Evolutionary conservation across 441 rosid species (phyloP).

Genomic region (Brassica balearica): DNA sequence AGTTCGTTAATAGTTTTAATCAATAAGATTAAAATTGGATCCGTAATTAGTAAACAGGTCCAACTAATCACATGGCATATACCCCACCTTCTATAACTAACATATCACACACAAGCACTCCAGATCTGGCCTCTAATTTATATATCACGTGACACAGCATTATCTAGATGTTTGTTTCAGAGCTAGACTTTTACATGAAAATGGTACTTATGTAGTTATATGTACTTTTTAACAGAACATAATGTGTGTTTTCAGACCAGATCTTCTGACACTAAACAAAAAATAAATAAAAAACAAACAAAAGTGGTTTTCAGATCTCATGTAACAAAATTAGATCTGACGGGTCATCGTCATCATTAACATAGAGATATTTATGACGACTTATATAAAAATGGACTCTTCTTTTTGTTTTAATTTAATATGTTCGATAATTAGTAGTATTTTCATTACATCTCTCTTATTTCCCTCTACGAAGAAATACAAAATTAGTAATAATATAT

Average conservation of each 20-base stretch:
- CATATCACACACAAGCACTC: conserved; percentile 17
- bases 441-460: conserved; percentile 7
- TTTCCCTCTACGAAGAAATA: background rate
- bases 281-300: background rate
- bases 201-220: background rate
- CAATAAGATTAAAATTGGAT: background rate
- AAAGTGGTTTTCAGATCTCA: conserved; percentile 17
- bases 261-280: background rate
- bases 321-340: conserved; percentile 19
- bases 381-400: conserved; percentile 26
- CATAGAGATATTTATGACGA: conserved; percentile 23
- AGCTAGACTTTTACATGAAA: conserved; percentile 21
- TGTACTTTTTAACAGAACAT: conserved; percentile 9
- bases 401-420: conserved; percentile 11
- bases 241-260: conserved; percentile 8
- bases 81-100: conserved; percentile 3
- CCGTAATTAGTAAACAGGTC: conserved; percentile 11
- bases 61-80: conserved; percentile 15
- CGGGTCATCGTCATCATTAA: conserved; percentile 23
- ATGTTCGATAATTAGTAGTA: background rate
- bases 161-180: conserved; percentile 18
- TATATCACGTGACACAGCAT: conserved; percentile 20
- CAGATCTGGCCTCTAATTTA: conserved; percentile 15
- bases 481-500: conserved; percentile 19
- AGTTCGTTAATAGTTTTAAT: background rate